A percentile compares a stretch with the other conserved stretches of the same genome.
These are phyloP conservation scores for Xerocomellus intermedius DNA, from an alignment of 768 basidiomycete species.

Conservation along the genomic window DNA sequence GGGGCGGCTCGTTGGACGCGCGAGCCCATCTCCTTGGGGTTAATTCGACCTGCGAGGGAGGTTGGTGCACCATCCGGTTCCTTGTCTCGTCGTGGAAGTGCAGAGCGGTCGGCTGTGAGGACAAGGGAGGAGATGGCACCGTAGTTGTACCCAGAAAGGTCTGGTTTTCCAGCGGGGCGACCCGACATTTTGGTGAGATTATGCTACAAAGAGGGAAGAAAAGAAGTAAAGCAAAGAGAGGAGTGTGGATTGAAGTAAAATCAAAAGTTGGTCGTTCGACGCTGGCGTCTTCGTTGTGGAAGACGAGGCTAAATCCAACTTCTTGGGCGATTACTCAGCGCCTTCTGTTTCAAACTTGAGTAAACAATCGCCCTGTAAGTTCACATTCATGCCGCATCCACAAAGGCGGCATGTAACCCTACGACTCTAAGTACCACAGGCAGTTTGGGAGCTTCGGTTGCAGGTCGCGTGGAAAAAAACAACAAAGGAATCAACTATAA, in stretches of 20 bases:
- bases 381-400: too few relatives aligned
- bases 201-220: constrained; percentile 4
- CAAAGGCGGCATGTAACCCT: too few relatives aligned
- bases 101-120: constrained; percentile 84
- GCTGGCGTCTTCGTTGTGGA: constrained; percentile 12
- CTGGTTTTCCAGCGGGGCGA: constrained; percentile 55
- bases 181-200: constrained; percentile 35
- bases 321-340: constrained; percentile 9
- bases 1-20: constrained; percentile 79
- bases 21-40: constrained; percentile 90
- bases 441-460: too few relatives aligned
- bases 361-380: constrained; percentile 10
- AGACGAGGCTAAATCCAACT: neutral
- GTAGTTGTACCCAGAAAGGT: constrained; percentile 94
- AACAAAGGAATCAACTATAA: too few relatives aligned
- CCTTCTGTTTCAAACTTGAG: constrained; percentile 19
- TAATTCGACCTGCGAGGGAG: constrained; percentile 86
- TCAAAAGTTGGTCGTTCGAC: constrained; percentile 1
- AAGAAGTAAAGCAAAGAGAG: neutral
- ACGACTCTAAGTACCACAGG: too few relatives aligned
- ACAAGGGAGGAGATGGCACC: constrained; percentile 93
- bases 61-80: constrained; percentile 97
- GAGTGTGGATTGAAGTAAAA: too few relatives aligned
- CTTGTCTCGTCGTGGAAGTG: constrained; percentile 82
- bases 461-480: too few relatives aligned